These are phyloP conservation scores for Ceratocystis cubensis DNA, from an alignment of 2,329 filamentous ascomycete species.

Conservation along the genomic window DNA sequence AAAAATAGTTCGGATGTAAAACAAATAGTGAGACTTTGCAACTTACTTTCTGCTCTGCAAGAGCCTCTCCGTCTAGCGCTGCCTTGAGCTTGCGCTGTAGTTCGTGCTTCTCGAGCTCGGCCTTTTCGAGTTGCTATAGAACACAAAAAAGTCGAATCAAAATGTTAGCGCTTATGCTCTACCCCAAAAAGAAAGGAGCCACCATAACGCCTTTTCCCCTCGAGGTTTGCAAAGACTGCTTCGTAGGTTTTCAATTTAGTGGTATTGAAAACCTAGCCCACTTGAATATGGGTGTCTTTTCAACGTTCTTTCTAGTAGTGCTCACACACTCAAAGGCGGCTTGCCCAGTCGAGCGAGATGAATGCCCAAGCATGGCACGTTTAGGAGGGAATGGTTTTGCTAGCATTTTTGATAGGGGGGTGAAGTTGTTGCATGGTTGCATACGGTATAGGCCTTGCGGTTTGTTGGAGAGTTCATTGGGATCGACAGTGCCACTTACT, in stretches of 20 bases:
- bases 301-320: background rate
- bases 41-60: conserved; percentile 43
- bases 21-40: background rate
- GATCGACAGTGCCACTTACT: conserved; percentile 34
- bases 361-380: conserved; percentile 9
- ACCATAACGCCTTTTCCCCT: background rate
- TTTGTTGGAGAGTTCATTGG: background rate
- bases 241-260: background rate
- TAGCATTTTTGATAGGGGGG: background rate
- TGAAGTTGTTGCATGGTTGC: conserved; percentile 15
- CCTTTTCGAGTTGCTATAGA: conserved; percentile 45
- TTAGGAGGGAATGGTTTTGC: conserved; percentile 7
- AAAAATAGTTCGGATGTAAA: conserved; percentile 6
- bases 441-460: conserved; percentile 10
- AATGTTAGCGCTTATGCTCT: conserved; percentile 7
- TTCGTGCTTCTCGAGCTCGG: conserved; percentile 44
- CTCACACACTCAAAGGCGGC: conserved; percentile 19
- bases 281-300: background rate
- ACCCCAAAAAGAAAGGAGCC: background rate
- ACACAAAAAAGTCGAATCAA: conserved; percentile 11
- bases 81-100: conserved; percentile 44
- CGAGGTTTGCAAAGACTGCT: background rate
- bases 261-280: background rate
- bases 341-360: conserved; percentile 17
- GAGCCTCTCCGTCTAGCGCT: conserved; percentile 37